Base-by-base conservation (phyloP, 257 asterid genomes). In the Scutellaria minor region DNA sequence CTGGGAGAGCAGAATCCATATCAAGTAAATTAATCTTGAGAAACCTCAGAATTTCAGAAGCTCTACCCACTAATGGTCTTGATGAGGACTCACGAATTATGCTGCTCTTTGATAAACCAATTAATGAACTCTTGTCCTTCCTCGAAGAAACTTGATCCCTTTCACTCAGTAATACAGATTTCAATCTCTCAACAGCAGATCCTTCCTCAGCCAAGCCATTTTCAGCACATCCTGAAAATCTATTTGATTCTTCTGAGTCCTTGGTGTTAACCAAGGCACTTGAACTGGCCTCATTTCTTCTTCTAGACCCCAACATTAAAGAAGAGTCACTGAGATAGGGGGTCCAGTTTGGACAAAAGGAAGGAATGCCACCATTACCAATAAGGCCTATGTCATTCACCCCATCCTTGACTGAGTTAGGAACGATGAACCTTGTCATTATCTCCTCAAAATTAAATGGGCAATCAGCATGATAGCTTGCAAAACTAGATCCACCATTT, bases 1-100 rank as follows among this genome's bases (percentile, higher is more conserved):
- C 91, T 6, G 97, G 90, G 31, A 95, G 82, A 50, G 91, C 97
- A 75, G 96, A 94, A 71, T 95, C 97, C 78, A 95, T 92, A 76
- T 95, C 98, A 47, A 95, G 96, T 85, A 92, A 74, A 62, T 77
- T 85, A 58, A 86, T 85, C 83, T 95, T 92, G 64, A 95, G 89
- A 73, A 75, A 52, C 80, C 82, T 77, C 71, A 90, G 81, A 77
- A 89, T 75, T 65, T 86, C 92, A 66, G 82, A 76, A 71, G 88
- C 91, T 81, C 83, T 83, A 64, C 98, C 97, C 5, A 73, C 83
- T 66, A 90, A 83, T 6, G 89, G 90, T 56, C 86, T 84, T 37
- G 85, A 74, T 8, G 96, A 83, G 52, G 91, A 85, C 74, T 84
- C 93, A 15, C 84, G 85, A 72, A 86, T 60, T 44, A 86, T 76